Evolutionary conservation across 768 basidiomycete species (phyloP).

Genomic region (Phaeotremella skinneri): DNA sequence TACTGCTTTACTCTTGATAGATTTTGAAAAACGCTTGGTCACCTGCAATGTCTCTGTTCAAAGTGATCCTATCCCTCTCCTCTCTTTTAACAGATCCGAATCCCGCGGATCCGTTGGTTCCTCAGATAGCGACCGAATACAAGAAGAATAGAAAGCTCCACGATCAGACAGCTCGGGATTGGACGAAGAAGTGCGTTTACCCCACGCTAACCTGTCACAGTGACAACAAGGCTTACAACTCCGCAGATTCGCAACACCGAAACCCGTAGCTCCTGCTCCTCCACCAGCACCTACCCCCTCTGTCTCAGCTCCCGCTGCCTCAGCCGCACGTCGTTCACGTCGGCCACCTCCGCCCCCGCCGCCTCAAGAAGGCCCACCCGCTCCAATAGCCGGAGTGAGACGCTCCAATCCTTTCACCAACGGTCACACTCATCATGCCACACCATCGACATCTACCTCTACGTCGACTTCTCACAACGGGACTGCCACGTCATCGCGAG

Average conservation of each 20-base stretch:
- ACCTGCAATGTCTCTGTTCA: conserved; percentile 87
- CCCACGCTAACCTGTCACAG: too few relatives aligned
- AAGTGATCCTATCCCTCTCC: conserved; percentile 88
- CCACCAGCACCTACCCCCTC: neutral
- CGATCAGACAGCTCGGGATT: conserved; percentile 72
- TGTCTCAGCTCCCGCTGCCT: neutral
- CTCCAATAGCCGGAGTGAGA: conserved; percentile 7
- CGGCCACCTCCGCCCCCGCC: neutral
- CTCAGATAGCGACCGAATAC: conserved; percentile 43
- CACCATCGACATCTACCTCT: neutral
- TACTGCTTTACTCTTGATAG: conserved; percentile 61
- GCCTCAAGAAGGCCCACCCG: neutral
- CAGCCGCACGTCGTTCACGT: conserved; percentile 3
- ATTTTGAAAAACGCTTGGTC: conserved; percentile 94
- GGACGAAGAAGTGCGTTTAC: conserved; percentile 59
- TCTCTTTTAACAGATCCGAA: conserved; percentile 92
- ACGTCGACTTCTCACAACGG: conserved; percentile 11
- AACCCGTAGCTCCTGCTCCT: conserved; percentile 1
- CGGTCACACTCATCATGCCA: neutral
- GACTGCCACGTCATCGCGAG: conserved; percentile 11
- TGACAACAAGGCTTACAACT: neutral
- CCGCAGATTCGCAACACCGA: conserved; percentile 20
- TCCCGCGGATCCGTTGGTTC: conserved; percentile 58
- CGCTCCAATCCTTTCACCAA: conserved; percentile 6
- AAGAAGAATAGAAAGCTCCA: conserved; percentile 60